Evolutionary conservation across 176 grass and related monocot genomes (phyloP).

Genomic region (Triticum turgidum): DNA sequence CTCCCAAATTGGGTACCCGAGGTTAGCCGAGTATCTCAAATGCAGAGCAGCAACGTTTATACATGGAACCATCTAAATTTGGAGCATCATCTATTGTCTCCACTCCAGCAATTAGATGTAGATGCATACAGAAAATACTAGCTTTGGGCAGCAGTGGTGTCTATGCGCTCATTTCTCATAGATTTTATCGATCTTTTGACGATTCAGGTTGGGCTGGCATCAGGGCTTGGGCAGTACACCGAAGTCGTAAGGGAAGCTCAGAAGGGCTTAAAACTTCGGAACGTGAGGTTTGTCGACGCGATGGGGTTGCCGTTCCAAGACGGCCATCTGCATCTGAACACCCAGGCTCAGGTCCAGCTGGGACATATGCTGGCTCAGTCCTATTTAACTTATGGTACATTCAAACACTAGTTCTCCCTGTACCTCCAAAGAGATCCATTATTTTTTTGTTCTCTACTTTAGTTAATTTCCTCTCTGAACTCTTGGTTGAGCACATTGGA

Average conservation of each 20-base stretch:
- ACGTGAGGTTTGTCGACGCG: constrained; percentile 73
- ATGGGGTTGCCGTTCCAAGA: constrained; percentile 61
- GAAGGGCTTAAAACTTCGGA: constrained; percentile 56
- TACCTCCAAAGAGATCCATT: background rate
- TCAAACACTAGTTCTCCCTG: constrained; percentile 28
- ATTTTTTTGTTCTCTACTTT: background rate
- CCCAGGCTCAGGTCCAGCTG: constrained; percentile 74
- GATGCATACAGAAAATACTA: background rate
- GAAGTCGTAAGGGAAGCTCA: constrained; percentile 71
- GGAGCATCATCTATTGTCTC: background rate
- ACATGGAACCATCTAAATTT: background rate
- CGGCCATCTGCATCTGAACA: constrained; percentile 84
- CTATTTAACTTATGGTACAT: constrained; percentile 77
- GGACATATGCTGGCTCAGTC: constrained; percentile 76
- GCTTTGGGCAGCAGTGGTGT: background rate
- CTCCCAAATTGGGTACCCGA: background rate
- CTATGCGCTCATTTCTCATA: background rate
- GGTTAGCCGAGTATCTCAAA: too few relatives aligned
- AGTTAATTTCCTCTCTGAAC: background rate
- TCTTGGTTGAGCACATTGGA: background rate
- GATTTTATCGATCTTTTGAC: background rate
- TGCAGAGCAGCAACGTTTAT: background rate
- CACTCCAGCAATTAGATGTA: background rate
- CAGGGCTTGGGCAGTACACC: constrained; percentile 73
- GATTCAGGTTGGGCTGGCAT: constrained; percentile 75